Conservation (phyloP, 2,329 filamentous ascomycete species). For the Apiospora hydei region DNA sequence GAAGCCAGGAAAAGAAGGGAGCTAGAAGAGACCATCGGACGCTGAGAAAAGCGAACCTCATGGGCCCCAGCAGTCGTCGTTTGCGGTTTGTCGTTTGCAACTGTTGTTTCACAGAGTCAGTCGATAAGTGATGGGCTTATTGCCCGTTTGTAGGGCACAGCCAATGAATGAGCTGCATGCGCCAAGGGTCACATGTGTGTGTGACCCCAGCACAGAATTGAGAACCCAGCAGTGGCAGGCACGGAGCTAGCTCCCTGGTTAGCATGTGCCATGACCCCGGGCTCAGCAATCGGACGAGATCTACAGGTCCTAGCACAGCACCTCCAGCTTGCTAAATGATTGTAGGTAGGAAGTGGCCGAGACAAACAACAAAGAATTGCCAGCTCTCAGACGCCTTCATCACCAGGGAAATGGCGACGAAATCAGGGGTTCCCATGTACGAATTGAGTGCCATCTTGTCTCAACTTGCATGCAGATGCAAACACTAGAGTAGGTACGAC, state of each 20-base stretch:
- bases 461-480: background rate
- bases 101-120: background rate
- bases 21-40: no score
- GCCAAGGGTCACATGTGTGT: no score
- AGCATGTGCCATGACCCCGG: no score
- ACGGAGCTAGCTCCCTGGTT: no score
- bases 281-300: no score
- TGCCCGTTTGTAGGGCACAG: background rate
- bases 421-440: background rate
- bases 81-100: background rate
- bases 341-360: background rate
- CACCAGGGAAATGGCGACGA: no score
- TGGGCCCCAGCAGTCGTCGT: background rate
- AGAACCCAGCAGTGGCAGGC: no score
- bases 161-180: background rate
- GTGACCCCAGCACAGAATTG: no score
- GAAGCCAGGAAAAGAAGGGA: background rate
- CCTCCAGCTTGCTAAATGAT: no score
- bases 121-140: no score
- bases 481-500: background rate
- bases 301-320: no score
- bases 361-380: background rate
- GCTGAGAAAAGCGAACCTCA: background rate
- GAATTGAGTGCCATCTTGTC: background rate
- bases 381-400: background rate